Conservation (phyloP, 2,329 filamentous ascomycete genomes). For the Pseudogymnoascus sp. region DNA sequence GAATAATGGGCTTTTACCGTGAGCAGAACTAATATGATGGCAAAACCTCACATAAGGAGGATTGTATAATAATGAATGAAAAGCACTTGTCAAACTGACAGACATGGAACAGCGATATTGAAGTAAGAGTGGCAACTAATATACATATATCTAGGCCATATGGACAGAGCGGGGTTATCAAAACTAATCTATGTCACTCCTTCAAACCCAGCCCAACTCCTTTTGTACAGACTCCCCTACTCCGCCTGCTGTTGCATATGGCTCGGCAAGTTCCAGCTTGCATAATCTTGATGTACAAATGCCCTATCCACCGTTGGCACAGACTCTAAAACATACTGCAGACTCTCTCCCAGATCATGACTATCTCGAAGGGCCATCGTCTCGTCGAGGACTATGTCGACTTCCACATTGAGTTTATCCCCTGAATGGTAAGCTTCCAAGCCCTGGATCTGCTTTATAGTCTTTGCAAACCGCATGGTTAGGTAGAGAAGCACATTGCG, state of each 20-base stretch:
- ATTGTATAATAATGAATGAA: neutral
- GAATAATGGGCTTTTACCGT: neutral
- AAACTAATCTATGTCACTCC: neutral
- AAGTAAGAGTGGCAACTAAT: neutral
- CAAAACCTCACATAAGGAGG: neutral
- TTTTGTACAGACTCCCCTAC: neutral
- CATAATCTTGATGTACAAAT: slow-evolving; percentile 34
- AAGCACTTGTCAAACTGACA: neutral
- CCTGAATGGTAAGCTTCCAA: slow-evolving; percentile 53
- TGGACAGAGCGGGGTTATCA: neutral
- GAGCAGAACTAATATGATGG: neutral
- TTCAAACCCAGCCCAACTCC: neutral
- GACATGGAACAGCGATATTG: neutral
- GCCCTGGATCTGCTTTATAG: slow-evolving; percentile 46
- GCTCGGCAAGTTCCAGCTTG: slow-evolving; percentile 27
- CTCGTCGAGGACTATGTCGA: slow-evolving; percentile 50
- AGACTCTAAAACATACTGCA: slow-evolving; percentile 54
- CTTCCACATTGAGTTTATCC: slow-evolving; percentile 55
- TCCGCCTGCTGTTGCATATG: slow-evolving; percentile 28
- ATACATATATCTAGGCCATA: neutral
- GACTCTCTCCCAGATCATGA: slow-evolving; percentile 54
- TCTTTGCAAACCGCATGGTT: slow-evolving; percentile 47
- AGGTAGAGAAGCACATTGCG: slow-evolving; percentile 52
- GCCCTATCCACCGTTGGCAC: slow-evolving; percentile 33
- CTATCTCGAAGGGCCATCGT: slow-evolving; percentile 42